These are phyloP conservation scores for Peltaster fructicola DNA, from an alignment of 2,329 filamentous ascomycete genomes.

Conservation along the genomic window DNA sequence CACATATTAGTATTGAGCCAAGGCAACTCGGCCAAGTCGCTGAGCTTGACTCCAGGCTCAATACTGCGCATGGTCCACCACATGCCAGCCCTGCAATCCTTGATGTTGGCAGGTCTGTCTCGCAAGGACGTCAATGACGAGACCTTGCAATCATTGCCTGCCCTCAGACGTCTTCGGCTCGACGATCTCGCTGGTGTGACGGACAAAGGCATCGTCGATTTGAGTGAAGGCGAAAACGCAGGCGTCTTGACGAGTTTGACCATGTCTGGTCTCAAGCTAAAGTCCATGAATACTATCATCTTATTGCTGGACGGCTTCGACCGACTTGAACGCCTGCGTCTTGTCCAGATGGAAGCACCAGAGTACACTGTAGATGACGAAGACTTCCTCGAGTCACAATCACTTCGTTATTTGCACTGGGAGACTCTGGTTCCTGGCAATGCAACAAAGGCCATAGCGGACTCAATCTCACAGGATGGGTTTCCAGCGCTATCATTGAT, in stretches of 20 bases:
- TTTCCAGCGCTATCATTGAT: slow-evolving; percentile 46
- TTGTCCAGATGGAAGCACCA: slow-evolving; percentile 35
- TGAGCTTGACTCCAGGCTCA: slow-evolving; percentile 33
- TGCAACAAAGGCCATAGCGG: slow-evolving; percentile 46
- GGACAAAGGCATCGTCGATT: slow-evolving; percentile 36
- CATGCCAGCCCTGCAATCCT: slow-evolving; percentile 34
- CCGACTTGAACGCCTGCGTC: slow-evolving; percentile 30
- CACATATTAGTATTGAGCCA: slow-evolving; percentile 36
- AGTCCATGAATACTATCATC: slow-evolving; percentile 33
- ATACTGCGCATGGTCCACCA: slow-evolving; percentile 36
- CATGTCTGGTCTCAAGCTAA: slow-evolving; percentile 37
- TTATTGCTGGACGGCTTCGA: slow-evolving; percentile 31
- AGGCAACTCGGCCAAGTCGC: no score
- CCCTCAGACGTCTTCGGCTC: slow-evolving; percentile 35
- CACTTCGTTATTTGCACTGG: slow-evolving; percentile 39
- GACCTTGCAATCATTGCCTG: slow-evolving; percentile 34
- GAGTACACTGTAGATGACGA: slow-evolving; percentile 22
- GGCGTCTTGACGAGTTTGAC: slow-evolving; percentile 28
- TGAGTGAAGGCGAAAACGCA: no score
- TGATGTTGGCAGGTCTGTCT: slow-evolving; percentile 37
- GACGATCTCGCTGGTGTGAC: slow-evolving; percentile 38
- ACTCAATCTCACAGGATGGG: slow-evolving; percentile 40
- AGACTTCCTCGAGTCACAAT: slow-evolving; percentile 27
- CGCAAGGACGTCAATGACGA: slow-evolving; percentile 37
- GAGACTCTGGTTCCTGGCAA: slow-evolving; percentile 38